A percentile compares a stretch with the other conserved stretches of the same genome.
These are phyloP conservation scores for Leccinum olivaceopallidum DNA, from an alignment of 768 basidiomycete species.

Conservation along the genomic window DNA sequence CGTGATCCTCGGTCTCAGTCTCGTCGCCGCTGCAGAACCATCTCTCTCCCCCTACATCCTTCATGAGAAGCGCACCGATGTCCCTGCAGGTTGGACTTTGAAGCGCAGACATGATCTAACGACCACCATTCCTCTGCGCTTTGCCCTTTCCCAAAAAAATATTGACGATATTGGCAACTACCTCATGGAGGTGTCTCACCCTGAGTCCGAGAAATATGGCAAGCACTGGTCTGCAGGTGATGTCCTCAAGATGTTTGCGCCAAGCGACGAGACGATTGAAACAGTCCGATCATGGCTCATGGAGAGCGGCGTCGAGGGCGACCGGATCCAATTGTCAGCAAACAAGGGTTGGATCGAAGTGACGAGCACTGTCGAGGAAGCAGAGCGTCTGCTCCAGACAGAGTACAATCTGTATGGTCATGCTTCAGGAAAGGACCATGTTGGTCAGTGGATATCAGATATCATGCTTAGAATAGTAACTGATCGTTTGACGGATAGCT, in stretches of 20 bases:
- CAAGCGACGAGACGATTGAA: conserved; percentile 24
- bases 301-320: conserved; percentile 25
- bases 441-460: conserved; percentile 23
- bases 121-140: conserved; percentile 28
- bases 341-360: conserved; percentile 32
- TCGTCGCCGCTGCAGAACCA: conserved; percentile 19
- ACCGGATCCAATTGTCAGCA: conserved; percentile 20
- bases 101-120: conserved; percentile 38
- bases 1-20: conserved; percentile 18
- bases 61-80: conserved; percentile 41
- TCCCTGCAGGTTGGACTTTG: conserved; percentile 39
- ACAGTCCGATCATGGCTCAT: conserved; percentile 32
- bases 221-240: conserved; percentile 33
- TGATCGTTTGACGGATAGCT: conserved; percentile 14
- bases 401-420: conserved; percentile 36
- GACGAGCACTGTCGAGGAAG: conserved; percentile 32
- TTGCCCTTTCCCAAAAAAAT: conserved; percentile 36
- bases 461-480: neutral
- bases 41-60: conserved; percentile 28
- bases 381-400: conserved; percentile 35
- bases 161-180: conserved; percentile 28
- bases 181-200: conserved; percentile 37
- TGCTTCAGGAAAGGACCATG: conserved; percentile 26
- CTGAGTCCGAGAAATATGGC: conserved; percentile 33
- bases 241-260: conserved; percentile 31